These are phyloP conservation scores for Phytophthora pinifolia DNA, from an alignment of 352 stramenopile genomes.

Conservation along the genomic window DNA sequence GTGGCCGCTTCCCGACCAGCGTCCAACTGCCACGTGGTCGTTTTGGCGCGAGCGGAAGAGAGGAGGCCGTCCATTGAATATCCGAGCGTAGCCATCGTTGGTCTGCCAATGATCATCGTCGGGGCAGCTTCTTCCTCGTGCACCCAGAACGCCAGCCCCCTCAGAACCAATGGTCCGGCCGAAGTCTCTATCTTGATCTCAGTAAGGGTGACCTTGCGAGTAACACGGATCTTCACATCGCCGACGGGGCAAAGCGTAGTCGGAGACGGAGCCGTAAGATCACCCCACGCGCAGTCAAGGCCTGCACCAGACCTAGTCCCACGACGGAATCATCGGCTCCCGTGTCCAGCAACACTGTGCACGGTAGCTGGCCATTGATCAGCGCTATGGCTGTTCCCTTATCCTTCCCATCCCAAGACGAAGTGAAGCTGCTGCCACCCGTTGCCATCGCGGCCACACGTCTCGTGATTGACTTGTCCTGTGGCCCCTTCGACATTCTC, in stretches of 20 bases:
- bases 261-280: not conserved
- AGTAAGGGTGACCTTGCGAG: not conserved
- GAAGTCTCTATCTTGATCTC: not conserved
- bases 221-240: not conserved
- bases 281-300: not conserved
- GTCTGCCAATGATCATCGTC: not conserved
- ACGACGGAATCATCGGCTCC: not conserved
- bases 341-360: not conserved
- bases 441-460: too few relatives aligned
- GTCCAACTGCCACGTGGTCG: too few relatives aligned
- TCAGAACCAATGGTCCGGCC: not conserved
- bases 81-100: not conserved
- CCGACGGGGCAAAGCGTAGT: not conserved
- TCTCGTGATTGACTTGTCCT: too few relatives aligned
- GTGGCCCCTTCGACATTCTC: too few relatives aligned
- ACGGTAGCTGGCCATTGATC: not conserved
- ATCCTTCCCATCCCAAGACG: not conserved
- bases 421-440: too few relatives aligned
- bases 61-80: too few relatives aligned
- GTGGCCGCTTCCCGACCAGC: too few relatives aligned
- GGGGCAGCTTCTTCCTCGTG: not conserved
- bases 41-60: too few relatives aligned
- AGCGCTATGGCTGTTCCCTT: not conserved
- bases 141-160: not conserved
- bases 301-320: not conserved